Percentiles rank a stretch among this genome's conserved stretches.
Conservation (phyloP, 2,329 filamentous ascomycete genomes). For the Aspergillus ochraceoroseus region DNA sequence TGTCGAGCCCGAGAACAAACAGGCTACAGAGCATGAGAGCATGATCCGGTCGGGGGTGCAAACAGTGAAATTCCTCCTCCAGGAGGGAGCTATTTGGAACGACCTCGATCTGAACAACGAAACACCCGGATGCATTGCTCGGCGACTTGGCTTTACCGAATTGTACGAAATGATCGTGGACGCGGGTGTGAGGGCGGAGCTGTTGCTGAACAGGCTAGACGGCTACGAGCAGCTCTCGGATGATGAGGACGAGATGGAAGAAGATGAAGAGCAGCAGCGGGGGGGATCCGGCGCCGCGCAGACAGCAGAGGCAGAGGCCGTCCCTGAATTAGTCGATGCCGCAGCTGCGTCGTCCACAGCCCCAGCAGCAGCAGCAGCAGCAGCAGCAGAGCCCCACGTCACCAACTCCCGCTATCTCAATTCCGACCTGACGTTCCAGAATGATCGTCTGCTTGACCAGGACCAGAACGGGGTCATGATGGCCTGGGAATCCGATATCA, state of each 20-base stretch:
- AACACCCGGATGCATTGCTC: constrained; percentile 84
- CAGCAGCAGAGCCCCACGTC: constrained; percentile 40
- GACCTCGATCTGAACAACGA: constrained; percentile 81
- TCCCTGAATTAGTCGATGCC: constrained; percentile 26
- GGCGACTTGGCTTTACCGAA: constrained; percentile 59
- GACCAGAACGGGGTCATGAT: constrained; percentile 87
- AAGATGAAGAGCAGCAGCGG: constrained; percentile 21
- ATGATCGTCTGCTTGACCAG: constrained; percentile 65
- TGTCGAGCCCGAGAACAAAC: constrained; percentile 11
- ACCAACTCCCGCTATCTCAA: constrained; percentile 65
- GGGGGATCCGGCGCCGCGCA: constrained; percentile 31
- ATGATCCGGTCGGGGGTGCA: constrained; percentile 58
- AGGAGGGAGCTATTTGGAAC: constrained; percentile 95
- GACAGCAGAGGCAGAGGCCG: constrained; percentile 22
- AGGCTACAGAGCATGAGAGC: constrained; percentile 16
- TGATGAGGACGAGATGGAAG: constrained; percentile 40
- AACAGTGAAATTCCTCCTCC: constrained; percentile 69
- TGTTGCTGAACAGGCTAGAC: constrained; percentile 76
- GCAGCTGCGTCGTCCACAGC: constrained; percentile 10
- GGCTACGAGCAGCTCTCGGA: constrained; percentile 67
- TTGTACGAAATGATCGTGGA: constrained; percentile 82
- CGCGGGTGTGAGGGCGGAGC: constrained; percentile 83
- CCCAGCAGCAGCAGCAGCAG: constrained; percentile 11
- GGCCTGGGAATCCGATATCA: constrained; percentile 84
- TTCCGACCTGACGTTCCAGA: constrained; percentile 60